Percentiles rank a stretch among this genome's conserved stretches.
These are phyloP conservation scores for Rhypophila decipiens DNA, from an alignment of 495 filamentous ascomycete species.

Conservation along the genomic window DNA sequence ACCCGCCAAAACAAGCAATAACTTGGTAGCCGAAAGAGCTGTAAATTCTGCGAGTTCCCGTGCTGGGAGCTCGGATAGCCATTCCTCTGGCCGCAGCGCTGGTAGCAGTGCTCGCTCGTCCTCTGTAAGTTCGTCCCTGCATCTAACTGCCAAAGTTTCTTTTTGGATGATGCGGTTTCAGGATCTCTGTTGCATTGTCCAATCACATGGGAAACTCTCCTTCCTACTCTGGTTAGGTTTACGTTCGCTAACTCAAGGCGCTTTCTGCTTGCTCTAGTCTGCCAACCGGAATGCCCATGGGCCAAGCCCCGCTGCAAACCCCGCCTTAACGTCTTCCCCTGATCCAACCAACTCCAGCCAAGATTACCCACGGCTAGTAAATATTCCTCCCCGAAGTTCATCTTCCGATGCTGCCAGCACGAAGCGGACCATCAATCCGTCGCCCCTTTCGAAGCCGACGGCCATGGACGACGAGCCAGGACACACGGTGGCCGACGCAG, in stretches of 20 bases:
- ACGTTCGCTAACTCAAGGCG: conserved; percentile 28
- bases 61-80: conserved; percentile 39
- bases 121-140: conserved; percentile 35
- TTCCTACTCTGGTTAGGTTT: conserved; percentile 6
- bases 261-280: conserved; percentile 29
- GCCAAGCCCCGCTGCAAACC: conserved; percentile 39
- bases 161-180: not conserved
- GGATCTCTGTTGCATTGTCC: conserved; percentile 21
- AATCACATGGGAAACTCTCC: conserved; percentile 29
- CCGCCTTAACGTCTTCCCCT: conserved; percentile 37
- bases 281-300: conserved; percentile 41
- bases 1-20: conserved; percentile 16
- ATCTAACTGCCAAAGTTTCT: not conserved
- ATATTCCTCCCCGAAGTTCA: conserved; percentile 59
- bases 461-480: conserved; percentile 45
- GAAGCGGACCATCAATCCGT: conserved; percentile 63
- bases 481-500: conserved; percentile 20
- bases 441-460: conserved; percentile 81
- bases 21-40: conserved; percentile 11
- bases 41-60: conserved; percentile 21
- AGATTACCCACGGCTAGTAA: conserved; percentile 54
- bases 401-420: conserved; percentile 60
- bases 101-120: conserved; percentile 35
- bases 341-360: conserved; percentile 33
- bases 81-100: conserved; percentile 33